Conservation (phyloP, 306 rosid genomes). For the Cucumis hystrix region DNA sequence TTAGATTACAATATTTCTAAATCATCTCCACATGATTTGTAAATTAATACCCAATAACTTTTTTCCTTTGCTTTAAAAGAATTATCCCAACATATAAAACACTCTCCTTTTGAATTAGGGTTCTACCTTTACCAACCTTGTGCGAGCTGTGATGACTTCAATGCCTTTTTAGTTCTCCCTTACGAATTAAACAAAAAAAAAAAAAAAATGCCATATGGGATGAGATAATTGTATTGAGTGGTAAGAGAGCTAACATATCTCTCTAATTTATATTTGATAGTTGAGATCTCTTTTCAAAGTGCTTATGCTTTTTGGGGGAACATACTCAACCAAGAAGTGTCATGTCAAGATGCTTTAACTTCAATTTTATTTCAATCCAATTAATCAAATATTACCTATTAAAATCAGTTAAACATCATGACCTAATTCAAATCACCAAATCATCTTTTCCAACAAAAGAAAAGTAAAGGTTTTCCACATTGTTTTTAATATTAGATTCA, state of each 20-base stretch:
- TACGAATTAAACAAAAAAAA: not conserved
- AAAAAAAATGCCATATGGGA: not conserved
- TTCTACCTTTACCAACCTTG: not conserved
- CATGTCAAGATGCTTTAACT: not conserved
- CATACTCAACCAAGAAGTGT: not conserved
- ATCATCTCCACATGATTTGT: not conserved
- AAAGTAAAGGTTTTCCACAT: not conserved
- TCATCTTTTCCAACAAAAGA: not conserved
- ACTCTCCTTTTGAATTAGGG: not conserved
- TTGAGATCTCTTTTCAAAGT: conserved; percentile 1
- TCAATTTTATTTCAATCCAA: not conserved
- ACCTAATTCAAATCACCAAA: not conserved
- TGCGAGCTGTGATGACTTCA: not conserved
- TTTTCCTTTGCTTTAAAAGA: not conserved
- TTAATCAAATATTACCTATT: not conserved
- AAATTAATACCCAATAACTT: not conserved
- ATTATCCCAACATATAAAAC: not conserved
- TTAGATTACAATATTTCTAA: not conserved
- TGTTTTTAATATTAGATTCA: not conserved
- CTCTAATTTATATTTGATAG: not conserved
- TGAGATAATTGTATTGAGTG: not conserved
- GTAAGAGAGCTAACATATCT: conserved; percentile 2
- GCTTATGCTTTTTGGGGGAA: not conserved
- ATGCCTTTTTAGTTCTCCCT: not conserved
- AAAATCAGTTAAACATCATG: not conserved